Evolutionary conservation across 805 yeast species (phyloP), one percentile per base, ranked within the genome.

Genomic region (Blastobotrys robertii): DNA sequence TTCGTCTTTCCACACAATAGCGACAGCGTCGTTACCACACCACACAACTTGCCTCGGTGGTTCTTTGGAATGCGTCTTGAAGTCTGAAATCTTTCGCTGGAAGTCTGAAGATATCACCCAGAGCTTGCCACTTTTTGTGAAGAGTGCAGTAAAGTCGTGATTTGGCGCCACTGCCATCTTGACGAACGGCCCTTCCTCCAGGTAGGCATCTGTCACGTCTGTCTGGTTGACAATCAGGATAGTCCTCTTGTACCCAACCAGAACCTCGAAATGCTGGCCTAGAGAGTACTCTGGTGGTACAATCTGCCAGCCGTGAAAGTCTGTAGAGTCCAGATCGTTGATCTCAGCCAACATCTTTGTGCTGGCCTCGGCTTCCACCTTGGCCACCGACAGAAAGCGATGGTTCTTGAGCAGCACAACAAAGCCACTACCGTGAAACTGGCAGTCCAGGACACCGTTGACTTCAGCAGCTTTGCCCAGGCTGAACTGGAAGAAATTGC

Each of bases 1-100:
- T 41, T 81, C 86, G 50, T 81, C 90, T 2, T 71, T 65, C 46
- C 62, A 63, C 1, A 76, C 65, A 9, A 81, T 56, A 0, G 79
- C 77, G 1, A 88, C 77, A 0, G 92, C 85, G 60, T 86, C 95
- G 50, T 80, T 77, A 0, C 90, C 85, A 57, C 95, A 81, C 97
- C 97, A 92, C 44, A 69, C 70, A 13, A 84, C 63, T 46, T 72
- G 70, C 34, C 54, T 59, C 0, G 81, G 78, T 0, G 52, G 46
- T 4, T 53, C 48, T 4, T 60, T 60, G 28, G 46, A 39, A 30
- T 50, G 55, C 36, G 74, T 64, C 7, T 69, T 57, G 52, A 67
- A 72, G 38, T 68, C 72, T 35, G 71, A 60, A 11, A 75, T 60
- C 4, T 66, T 62, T 28, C 64, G 64, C 44, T 66, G 62, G 44